Base-by-base conservation (phyloP, 2,329 filamentous ascomycete genomes). In the Sarocladiaceae sp. region DNA sequence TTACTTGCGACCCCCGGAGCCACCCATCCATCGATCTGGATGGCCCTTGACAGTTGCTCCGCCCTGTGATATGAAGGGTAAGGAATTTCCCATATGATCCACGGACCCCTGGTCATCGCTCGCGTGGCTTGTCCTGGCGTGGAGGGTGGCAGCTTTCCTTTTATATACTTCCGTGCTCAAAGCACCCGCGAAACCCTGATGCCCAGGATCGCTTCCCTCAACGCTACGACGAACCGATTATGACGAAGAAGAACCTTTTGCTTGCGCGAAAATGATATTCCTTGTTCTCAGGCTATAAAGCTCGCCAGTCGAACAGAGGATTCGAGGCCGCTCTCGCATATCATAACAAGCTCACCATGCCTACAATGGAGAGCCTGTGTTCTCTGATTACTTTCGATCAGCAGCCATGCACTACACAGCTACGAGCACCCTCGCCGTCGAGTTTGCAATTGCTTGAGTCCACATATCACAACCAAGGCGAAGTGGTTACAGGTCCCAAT, bases 81-180 rank as follows among this genome's bases (percentile, higher is more conserved):
- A 24, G 40, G 40, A 27, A 21, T 20, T 33, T 43, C 27, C 29
- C 24, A 43, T 43, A 43, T 43, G 40, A 43, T 43, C 40, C 40
- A 33, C 40, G 40, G 26, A 23, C 16, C 37, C 40, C 40, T 16
- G 18, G 40, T 43, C 26, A 10, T 21, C 18, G 15, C 19, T 32
- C 40, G 40, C 40, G 27, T 43, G 40, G 26, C 29, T 41, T 27
- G 23, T 15, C 21, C n/a, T n/a, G n/a, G n/a, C n/a, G n/a, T n/a
- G n/a, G n/a, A n/a, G 19, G 6, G 10, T 16, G 18, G 15, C 23
- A 10, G 13, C n/a, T 18, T 13, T 4, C 11, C 10, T 18, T 41
- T 41, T 41, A 41, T 41, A 41, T 41, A 41, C 37, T 41, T 41
- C 37, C 13, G n/a, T 15, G 12, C 24, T 41, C n/a, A 5, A 11